A percentile compares a stretch with the other conserved stretches of the same genome.
Evolutionary conservation across 2,329 filamentous ascomycete genomes (phyloP).

Genomic region (Ceratocystis smalleyi): DNA sequence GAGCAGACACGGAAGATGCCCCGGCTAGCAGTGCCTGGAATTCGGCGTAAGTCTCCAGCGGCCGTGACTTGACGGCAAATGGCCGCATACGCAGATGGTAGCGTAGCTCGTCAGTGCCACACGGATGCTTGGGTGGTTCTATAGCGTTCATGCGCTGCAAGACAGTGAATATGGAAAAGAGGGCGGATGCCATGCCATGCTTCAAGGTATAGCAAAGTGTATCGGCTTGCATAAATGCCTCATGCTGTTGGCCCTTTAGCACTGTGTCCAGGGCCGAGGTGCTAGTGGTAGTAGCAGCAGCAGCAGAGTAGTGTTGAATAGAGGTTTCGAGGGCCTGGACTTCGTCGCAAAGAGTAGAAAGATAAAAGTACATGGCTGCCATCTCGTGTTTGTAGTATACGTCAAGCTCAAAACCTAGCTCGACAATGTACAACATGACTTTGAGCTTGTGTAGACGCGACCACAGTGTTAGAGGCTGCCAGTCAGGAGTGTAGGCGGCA

Average conservation of each 20-base stretch:
- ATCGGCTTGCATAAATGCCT: slow-evolving; percentile 12
- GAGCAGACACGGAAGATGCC: background rate
- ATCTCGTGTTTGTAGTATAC: slow-evolving; percentile 79
- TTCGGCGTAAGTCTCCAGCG: slow-evolving; percentile 34
- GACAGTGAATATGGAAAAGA: slow-evolving; percentile 49
- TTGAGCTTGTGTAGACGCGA: slow-evolving; percentile 78
- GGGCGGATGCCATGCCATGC: slow-evolving; percentile 35
- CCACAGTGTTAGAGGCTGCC: slow-evolving; percentile 46
- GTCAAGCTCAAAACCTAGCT: slow-evolving; percentile 86
- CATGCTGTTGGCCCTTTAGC: background rate
- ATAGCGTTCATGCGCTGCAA: slow-evolving; percentile 45
- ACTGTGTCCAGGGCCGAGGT: background rate
- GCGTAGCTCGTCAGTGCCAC: slow-evolving; percentile 50
- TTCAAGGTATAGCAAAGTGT: slow-evolving; percentile 18
- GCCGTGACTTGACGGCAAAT: slow-evolving; percentile 32
- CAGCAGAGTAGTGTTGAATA: background rate
- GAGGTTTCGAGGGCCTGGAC: slow-evolving; percentile 16
- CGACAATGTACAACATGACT: slow-evolving; percentile 72
- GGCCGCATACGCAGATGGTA: slow-evolving; percentile 81
- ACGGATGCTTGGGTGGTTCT: slow-evolving; percentile 39
- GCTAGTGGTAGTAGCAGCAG: background rate
- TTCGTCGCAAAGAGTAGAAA: slow-evolving; percentile 32
- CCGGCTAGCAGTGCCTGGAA: slow-evolving; percentile 29
- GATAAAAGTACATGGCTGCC: slow-evolving; percentile 79
- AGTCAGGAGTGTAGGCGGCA: background rate